Evolutionary conservation across 176 grass and related monocot genomes (phyloP), one percentile per base, ranked within the genome.

Genomic region (Triticum monococcum): DNA sequence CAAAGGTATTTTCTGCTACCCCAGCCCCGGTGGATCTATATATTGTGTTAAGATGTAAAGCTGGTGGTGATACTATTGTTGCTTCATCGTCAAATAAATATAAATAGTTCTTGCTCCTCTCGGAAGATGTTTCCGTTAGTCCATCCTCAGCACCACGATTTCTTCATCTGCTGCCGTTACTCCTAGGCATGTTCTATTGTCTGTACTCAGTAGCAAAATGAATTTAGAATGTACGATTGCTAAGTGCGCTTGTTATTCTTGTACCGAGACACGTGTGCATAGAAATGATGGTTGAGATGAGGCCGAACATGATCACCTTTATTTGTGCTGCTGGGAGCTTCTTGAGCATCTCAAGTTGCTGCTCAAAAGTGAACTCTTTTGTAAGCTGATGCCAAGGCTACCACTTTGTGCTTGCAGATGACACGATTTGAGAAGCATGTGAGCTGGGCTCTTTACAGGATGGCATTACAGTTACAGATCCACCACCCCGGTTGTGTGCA

Each of bases 361-460:
- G 30, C 46, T 32, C 22, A 59, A 40, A 28, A 78, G 20, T 18
- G 0, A 33, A 32, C 1, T n/a, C 7, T 87, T 10, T 30, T 30
- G 28, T 22, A 24, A 85, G 10, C 17, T 91, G 17, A 84, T 88
- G 6, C 56, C 41, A 0, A 4, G 9, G 0, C 9, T 1, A 18
- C 5, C 65, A 8, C 80, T 80, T 68, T 84, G 5, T 79, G 71
- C 10, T 12, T 61, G 81, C 86, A 88, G 86, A 52, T 85, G 70
- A 82, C 68, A 31, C 63, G 23, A 52, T 77, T 30, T 24, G 80
- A 52, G 3, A 4, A 0, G 46, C 80, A 74, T 74, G 68, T 75
- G 74, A 83, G 25, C 36, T 4, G 72, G 62, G 73, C 20, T 13
- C 48, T 60, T 75, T 84, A 20, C 68, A 57, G 35, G 25, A 80